Conservation (phyloP, 495 filamentous ascomycete genomes). For the Hyaloscypha variabilis region DNA sequence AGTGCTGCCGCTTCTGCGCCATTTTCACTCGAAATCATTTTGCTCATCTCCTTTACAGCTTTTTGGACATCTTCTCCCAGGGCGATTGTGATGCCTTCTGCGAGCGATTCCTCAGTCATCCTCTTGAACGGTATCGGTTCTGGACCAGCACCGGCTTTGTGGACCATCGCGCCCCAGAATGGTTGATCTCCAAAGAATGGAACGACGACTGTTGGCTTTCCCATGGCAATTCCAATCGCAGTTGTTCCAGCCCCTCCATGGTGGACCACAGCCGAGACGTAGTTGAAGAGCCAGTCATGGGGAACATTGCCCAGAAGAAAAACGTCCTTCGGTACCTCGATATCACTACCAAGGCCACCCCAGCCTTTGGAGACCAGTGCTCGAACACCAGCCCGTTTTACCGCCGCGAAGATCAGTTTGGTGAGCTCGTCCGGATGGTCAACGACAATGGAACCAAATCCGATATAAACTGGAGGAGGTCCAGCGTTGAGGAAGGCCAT, state of each 20-base stretch:
- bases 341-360: constrained; percentile 69
- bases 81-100: constrained; percentile 70
- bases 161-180: constrained; percentile 81
- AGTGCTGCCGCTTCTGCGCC: constrained; percentile 21
- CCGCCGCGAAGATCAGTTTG: constrained; percentile 66
- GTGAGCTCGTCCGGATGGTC: constrained; percentile 71
- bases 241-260: constrained; percentile 85
- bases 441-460: constrained; percentile 81
- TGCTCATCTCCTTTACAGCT: constrained; percentile 47
- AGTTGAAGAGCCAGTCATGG: constrained; percentile 81
- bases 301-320: constrained; percentile 69
- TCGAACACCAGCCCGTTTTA: constrained; percentile 64
- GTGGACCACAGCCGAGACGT: constrained; percentile 76
- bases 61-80: constrained; percentile 57
- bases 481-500: constrained; percentile 64
- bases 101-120: constrained; percentile 65
- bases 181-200: constrained; percentile 88
- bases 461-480: constrained; percentile 76
- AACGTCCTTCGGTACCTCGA: constrained; percentile 57
- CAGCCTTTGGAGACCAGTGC: constrained; percentile 81
- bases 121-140: constrained; percentile 73
- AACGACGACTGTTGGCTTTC: constrained; percentile 73
- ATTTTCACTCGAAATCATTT: constrained; percentile 25
- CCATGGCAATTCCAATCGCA: constrained; percentile 69
- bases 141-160: constrained; percentile 71